phyloP scores from a whole-genome alignment of 495 filamentous ascomycete genomes.

The Aspergillus homomorphus region DNA sequence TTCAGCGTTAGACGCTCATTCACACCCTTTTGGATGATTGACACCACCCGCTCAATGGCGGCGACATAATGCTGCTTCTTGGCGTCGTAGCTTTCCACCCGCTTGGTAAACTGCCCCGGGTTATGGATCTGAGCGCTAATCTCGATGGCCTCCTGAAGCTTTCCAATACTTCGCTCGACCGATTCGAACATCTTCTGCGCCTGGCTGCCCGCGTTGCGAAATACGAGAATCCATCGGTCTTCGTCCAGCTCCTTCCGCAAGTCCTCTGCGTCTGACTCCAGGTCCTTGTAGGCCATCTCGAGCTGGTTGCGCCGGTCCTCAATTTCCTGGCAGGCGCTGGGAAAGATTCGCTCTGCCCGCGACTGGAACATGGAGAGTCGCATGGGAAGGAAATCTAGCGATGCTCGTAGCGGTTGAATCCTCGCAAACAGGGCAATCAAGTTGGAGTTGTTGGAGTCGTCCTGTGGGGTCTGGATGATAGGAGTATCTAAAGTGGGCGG shows the following conservation, averaged over 20 bases:
- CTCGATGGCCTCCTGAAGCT: constrained; percentile 79
- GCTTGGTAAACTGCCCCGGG: constrained; percentile 63
- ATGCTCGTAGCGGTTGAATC: constrained; percentile 91
- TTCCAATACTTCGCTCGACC: constrained; percentile 76
- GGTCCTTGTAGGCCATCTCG: constrained; percentile 74
- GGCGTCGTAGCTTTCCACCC: constrained; percentile 88
- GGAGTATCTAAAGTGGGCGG: constrained; percentile 56
- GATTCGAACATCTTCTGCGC: constrained; percentile 94
- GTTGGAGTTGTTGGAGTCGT: constrained; percentile 72
- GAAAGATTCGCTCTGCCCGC: constrained; percentile 72
- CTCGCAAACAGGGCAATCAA: constrained; percentile 85
- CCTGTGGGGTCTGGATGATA: constrained; percentile 58
- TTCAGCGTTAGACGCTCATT: constrained; percentile 90
- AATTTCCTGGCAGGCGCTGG: constrained; percentile 85
- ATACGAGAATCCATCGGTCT: constrained; percentile 92
- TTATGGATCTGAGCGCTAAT: constrained; percentile 67
- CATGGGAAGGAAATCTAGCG: constrained; percentile 97
- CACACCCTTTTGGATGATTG: constrained; percentile 89
- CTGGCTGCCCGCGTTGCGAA: constrained; percentile 87
- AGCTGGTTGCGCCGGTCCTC: constrained; percentile 65
- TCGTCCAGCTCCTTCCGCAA: constrained; percentile 86
- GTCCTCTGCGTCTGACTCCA: constrained; percentile 83
- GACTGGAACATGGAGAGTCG: constrained; percentile 77
- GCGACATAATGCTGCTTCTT: constrained; percentile 94
- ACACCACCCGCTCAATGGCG: constrained; percentile 86